Base-by-base conservation (phyloP, 352 stramenopile species). In the Discostella stelligera region DNA sequence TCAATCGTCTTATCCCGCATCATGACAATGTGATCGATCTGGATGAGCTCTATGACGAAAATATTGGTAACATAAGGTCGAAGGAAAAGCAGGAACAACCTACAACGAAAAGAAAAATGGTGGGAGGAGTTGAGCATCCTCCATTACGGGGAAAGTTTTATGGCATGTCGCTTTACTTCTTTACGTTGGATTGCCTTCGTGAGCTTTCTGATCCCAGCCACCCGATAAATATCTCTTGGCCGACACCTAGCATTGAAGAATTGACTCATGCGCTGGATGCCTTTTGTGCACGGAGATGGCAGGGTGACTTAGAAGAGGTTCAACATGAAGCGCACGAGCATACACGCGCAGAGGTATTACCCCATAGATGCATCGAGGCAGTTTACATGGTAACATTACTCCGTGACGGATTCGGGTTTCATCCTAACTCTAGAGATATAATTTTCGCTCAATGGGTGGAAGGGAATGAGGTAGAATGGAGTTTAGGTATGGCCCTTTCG, bases 151-250 rank as follows among this genome's bases (percentile, higher is more conserved):
- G 86, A 41, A 91, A 91, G 50, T 94, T 93, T 58, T 82, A 91
- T 66, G 89, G 85, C 49, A 94, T 94, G 87, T 89, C 77, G 10
- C 69, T 94, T 4, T 94, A 91, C 66, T 94, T 92, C 71, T 94
- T 93, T 63, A 81, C 89, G 14, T 68, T 92, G 18, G 89, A 94
- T 65, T 92, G 89, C 61, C 71, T 94, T 0, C 78, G 89, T 3
- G 86, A 88, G 63, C 74, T 93, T 11, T 87, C 80, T 14, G 62
- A 87, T 59, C 80, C 83, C 20, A 65, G 83, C 27, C 66, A 86
- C 53, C 71, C 84, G n/a, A 88, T 82, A 18, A 76, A 90, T 69
- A 62, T 80, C 30, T 83, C 80, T 41, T 94, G 89, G 89, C 89
- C 89, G 23, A 92, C 77, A 49, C 89, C 89, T 14, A 89, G 64